These are phyloP conservation scores for Candida saitoana DNA, from an alignment of 805 yeast genomes.

Conservation along the genomic window DNA sequence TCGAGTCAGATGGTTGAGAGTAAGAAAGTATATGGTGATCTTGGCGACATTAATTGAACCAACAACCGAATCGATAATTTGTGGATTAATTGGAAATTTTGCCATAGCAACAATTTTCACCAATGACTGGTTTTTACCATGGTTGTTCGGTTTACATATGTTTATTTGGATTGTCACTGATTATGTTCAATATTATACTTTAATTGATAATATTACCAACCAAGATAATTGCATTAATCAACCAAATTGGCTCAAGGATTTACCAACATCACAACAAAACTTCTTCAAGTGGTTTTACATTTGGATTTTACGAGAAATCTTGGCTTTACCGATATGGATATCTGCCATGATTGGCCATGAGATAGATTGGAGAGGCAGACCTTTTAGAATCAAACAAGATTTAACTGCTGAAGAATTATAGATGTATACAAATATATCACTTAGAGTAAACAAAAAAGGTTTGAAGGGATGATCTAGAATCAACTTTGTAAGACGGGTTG, in stretches of 20 bases:
- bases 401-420: slow-evolving; percentile 64
- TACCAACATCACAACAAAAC: slow-evolving; percentile 4
- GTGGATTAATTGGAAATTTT: slow-evolving; percentile 63
- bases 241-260: slow-evolving; percentile 26
- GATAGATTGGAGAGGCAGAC: slow-evolving; percentile 76
- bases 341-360: slow-evolving; percentile 73
- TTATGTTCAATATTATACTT: slow-evolving; percentile 49
- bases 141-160: slow-evolving; percentile 50
- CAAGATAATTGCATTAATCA: slow-evolving; percentile 8
- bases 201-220: slow-evolving; percentile 27
- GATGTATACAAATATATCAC: too few relatives aligned
- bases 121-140: slow-evolving; percentile 24
- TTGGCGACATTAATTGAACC: slow-evolving; percentile 85
- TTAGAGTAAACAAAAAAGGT: too few relatives aligned
- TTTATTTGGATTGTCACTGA: slow-evolving; percentile 63
- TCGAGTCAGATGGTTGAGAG: slow-evolving; percentile 81
- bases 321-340: slow-evolving; percentile 84
- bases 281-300: slow-evolving; percentile 25
- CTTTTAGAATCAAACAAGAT: slow-evolving; percentile 69
- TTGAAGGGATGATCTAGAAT: too few relatives aligned
- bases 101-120: slow-evolving; percentile 48
- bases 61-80: slow-evolving; percentile 69
- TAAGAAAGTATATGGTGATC: slow-evolving; percentile 81
- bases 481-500: too few relatives aligned
- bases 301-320: slow-evolving; percentile 67